These are phyloP conservation scores for Cytospora leucostoma DNA, from an alignment of 2,329 filamentous ascomycete genomes.

Conservation along the genomic window DNA sequence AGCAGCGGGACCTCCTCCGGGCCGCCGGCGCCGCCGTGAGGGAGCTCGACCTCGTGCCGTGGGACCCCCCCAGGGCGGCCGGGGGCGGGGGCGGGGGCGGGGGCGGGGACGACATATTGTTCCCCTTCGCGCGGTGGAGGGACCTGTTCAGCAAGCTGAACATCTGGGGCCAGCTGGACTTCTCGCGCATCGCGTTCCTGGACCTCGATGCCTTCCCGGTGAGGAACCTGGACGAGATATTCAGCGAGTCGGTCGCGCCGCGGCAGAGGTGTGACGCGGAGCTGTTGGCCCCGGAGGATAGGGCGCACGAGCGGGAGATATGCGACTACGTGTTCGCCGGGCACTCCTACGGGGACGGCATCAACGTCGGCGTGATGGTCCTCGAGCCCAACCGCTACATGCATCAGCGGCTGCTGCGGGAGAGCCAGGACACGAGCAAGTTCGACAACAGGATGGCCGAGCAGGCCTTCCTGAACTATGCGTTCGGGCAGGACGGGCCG, in stretches of 20 bases:
- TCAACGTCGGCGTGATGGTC: conserved; percentile 24
- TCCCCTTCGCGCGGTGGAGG: conserved; percentile 25
- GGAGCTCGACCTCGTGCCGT: conserved; percentile 26
- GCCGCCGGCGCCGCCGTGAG: conserved; percentile 24
- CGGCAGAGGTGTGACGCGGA: conserved; percentile 19
- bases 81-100: background rate
- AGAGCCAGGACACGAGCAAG: conserved; percentile 24
- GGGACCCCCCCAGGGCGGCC: conserved; percentile 22
- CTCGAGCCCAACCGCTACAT: conserved; percentile 26
- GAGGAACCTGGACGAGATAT: conserved; percentile 19
- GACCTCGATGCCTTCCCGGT: conserved; percentile 27
- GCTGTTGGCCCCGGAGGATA: conserved; percentile 21
- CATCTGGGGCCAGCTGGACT: conserved; percentile 25
- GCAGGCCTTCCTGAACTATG: conserved; percentile 25
- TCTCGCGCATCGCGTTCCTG: conserved; percentile 21
- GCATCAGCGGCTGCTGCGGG: conserved; percentile 23
- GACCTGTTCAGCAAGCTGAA: conserved; percentile 28
- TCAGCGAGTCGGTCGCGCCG: conserved; percentile 16
- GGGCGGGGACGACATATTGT: conserved; percentile 14
- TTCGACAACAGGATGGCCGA: conserved; percentile 28
- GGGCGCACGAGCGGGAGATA: conserved; percentile 13
- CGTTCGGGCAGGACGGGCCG: conserved; percentile 11
- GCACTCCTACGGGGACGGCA: conserved; percentile 12
- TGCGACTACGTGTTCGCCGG: conserved; percentile 25
- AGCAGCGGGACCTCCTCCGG: conserved; percentile 25